Evolutionary conservation across 1,139 yeast species (phyloP).

Genomic region (Wickerhamomyces sp.): DNA sequence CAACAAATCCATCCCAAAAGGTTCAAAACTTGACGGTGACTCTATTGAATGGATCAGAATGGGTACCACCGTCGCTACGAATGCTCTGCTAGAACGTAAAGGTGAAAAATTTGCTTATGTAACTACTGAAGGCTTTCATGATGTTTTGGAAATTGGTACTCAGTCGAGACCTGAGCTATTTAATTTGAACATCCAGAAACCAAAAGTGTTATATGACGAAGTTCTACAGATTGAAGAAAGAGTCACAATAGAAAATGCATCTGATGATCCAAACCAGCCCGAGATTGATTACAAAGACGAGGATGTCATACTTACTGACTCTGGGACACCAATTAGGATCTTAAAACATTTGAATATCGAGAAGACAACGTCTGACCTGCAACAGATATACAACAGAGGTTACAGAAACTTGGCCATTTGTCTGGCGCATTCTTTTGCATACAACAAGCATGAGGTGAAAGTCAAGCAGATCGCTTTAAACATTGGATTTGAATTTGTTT

Average conservation of each 20-base stretch:
- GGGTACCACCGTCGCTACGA: slow-evolving; percentile 82
- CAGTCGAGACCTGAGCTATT: slow-evolving; percentile 65
- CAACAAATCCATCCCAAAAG: background rate
- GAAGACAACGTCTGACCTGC: background rate
- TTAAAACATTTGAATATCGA: background rate
- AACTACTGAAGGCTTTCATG: slow-evolving; percentile 64
- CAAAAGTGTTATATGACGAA: slow-evolving; percentile 53
- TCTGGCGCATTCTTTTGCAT: slow-evolving; percentile 1
- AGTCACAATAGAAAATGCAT: background rate
- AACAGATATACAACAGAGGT: background rate
- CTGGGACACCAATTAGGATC: background rate
- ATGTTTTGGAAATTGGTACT: slow-evolving; percentile 61
- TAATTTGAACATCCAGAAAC: slow-evolving; percentile 47
- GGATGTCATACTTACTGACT: background rate
- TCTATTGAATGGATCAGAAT: background rate
- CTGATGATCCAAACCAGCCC: background rate
- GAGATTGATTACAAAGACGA: background rate
- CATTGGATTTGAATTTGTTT: slow-evolving; percentile 23
- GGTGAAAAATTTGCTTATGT: slow-evolving; percentile 61
- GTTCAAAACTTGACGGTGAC: background rate
- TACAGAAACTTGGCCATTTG: background rate
- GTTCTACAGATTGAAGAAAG: slow-evolving; percentile 70
- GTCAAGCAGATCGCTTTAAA: background rate
- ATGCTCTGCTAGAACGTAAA: slow-evolving; percentile 62
- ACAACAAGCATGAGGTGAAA: background rate